These are phyloP conservation scores for Yamadazyma paraphyllophila DNA, from an alignment of 805 yeast genomes.

Conservation along the genomic window DNA sequence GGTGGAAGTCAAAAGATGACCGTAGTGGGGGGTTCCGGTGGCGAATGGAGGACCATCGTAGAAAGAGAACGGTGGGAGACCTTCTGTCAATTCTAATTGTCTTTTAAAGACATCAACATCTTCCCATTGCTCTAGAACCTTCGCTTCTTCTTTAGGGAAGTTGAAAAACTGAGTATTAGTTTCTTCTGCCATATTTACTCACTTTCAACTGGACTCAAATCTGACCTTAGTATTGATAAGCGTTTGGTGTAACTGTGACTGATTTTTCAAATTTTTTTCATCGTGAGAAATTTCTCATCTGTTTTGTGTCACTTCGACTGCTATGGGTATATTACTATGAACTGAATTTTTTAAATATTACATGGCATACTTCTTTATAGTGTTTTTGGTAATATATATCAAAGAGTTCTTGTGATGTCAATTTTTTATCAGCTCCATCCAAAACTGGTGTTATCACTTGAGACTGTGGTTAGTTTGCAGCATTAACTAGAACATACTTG, in stretches of 20 bases:
- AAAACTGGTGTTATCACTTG: too few relatives aligned
- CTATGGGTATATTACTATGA: too few relatives aligned
- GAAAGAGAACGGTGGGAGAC: slow-evolving; percentile 82
- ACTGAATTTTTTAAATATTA: too few relatives aligned
- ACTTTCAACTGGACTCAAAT: neutral
- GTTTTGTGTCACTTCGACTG: neutral
- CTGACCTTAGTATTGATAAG: neutral
- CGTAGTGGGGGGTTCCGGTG: slow-evolving; percentile 98
- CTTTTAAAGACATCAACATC: slow-evolving; percentile 93
- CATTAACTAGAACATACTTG: too few relatives aligned
- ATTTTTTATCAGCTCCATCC: too few relatives aligned
- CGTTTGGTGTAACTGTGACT: slow-evolving; percentile 2
- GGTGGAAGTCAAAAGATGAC: slow-evolving; percentile 95
- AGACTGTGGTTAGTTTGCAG: too few relatives aligned
- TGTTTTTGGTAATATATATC: too few relatives aligned
- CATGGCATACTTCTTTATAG: too few relatives aligned
- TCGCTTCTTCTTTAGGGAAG: slow-evolving; percentile 89
- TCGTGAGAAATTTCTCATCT: slow-evolving; percentile 1
- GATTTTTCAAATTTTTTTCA: slow-evolving; percentile 6
- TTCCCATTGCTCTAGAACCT: slow-evolving; percentile 76
- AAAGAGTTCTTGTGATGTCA: too few relatives aligned
- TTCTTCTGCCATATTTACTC: slow-evolving; percentile 19
- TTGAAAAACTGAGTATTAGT: slow-evolving; percentile 41
- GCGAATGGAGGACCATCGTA: slow-evolving; percentile 99
- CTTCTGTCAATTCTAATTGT: slow-evolving; percentile 78